Evolutionary conservation across 1,139 yeast genomes (phyloP).

Genomic region (Blastobotrys indianensis): DNA sequence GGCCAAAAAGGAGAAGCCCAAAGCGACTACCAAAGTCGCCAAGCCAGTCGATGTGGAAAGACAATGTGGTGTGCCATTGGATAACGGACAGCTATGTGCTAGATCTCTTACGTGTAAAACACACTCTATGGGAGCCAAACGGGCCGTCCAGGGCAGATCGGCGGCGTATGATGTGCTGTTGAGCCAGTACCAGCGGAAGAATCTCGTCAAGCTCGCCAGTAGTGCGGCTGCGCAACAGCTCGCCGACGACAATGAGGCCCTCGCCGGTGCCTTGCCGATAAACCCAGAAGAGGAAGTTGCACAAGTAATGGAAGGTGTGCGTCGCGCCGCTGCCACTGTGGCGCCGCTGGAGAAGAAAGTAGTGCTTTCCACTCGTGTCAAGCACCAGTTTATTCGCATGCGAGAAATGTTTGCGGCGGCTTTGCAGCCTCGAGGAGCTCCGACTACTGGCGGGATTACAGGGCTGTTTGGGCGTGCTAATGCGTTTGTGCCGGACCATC

Average conservation of each 20-base stretch:
- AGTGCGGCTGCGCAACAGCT: slow-evolving; percentile 31
- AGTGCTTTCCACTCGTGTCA: slow-evolving; percentile 60
- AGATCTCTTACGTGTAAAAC: slow-evolving; percentile 94
- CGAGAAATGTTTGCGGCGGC: slow-evolving; percentile 44
- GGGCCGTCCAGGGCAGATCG: slow-evolving; percentile 90
- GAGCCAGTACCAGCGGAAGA: slow-evolving; percentile 85
- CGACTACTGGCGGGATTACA: slow-evolving; percentile 25
- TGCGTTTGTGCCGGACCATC: slow-evolving; percentile 31
- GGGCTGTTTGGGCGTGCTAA: slow-evolving; percentile 33
- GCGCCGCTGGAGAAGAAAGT: slow-evolving; percentile 77
- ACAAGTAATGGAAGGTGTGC: slow-evolving; percentile 87
- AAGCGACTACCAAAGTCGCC: slow-evolving; percentile 54
- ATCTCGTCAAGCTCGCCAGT: slow-evolving; percentile 77
- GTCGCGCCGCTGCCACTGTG: slow-evolving; percentile 55
- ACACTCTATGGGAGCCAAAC: slow-evolving; percentile 96
- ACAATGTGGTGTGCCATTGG: slow-evolving; percentile 93
- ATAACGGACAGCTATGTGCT: slow-evolving; percentile 91
- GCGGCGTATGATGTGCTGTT: slow-evolving; percentile 85
- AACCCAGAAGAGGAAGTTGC: slow-evolving; percentile 90
- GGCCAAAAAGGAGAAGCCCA: slow-evolving; percentile 41
- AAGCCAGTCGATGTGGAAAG: slow-evolving; percentile 90
- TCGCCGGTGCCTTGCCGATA: slow-evolving; percentile 27
- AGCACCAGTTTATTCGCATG: slow-evolving; percentile 72
- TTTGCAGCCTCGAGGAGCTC: slow-evolving; percentile 24
- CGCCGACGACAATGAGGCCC: slow-evolving; percentile 31